A percentile compares a stretch with the other conserved stretches of the same genome.
These are phyloP conservation scores for Rhodotorula mucilaginosa DNA, from an alignment of 1,284 basidiomycete species.

Conservation along the genomic window DNA sequence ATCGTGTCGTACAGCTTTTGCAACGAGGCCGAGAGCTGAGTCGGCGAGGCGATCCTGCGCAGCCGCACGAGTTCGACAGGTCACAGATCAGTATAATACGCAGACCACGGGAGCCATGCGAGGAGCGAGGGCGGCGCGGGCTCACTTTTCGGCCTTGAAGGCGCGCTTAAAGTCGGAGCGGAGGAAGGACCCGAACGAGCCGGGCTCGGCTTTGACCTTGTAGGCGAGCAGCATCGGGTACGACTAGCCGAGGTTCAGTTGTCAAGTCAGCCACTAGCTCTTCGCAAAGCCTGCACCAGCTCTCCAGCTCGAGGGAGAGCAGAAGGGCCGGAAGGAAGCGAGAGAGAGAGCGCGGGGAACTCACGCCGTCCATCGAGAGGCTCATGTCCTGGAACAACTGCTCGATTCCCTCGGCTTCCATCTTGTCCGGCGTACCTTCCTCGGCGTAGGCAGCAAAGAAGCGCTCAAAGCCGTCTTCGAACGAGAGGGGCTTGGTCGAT, in stretches of 20 bases:
- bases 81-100: no score
- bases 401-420: slow-evolving; percentile 35
- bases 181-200: slow-evolving; percentile 25
- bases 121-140: background rate
- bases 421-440: slow-evolving; percentile 14
- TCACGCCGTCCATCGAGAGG: slow-evolving; percentile 32
- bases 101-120: background rate
- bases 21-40: slow-evolving; percentile 7
- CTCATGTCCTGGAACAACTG: slow-evolving; percentile 36
- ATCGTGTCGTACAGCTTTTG: background rate
- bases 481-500: slow-evolving; percentile 2
- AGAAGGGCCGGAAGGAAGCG: no score
- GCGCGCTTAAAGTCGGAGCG: slow-evolving; percentile 15
- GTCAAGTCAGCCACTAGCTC: no score
- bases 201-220: slow-evolving; percentile 22
- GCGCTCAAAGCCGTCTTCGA: slow-evolving; percentile 20
- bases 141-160: slow-evolving; percentile 18
- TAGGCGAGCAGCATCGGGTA: slow-evolving; percentile 35
- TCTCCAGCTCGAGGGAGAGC: no score
- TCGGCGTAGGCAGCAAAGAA: slow-evolving; percentile 34
- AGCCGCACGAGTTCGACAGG: no score
- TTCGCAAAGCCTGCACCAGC: rapidly evolving
- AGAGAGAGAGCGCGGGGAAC: background rate
- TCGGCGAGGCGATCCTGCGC: slow-evolving; percentile 9
- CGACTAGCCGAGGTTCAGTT: background rate